Evolutionary conservation across 495 filamentous ascomycete species (phyloP), one percentile per base, ranked within the genome.

Genomic region (Neurospora discreta): DNA sequence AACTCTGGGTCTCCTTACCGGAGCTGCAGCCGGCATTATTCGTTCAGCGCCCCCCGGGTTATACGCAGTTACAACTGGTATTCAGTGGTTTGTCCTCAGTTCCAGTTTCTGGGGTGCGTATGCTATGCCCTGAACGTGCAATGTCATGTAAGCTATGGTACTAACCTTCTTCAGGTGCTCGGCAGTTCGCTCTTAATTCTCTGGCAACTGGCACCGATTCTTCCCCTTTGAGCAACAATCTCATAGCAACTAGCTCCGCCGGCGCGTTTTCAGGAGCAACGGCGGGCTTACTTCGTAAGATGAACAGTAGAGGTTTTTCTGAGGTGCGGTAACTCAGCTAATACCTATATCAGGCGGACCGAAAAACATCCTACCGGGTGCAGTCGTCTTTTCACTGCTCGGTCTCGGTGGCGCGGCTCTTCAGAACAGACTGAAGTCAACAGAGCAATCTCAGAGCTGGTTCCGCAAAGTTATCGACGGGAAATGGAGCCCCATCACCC

Each of bases 401-500:
- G 82, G 83, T 15, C 80, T 77, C 10, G 77, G 77, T 36, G 82
- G 82, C 15, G 82, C 84, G 71, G 69, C 70, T 11, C 10, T 79
- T 67, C 70, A 39, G 42, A 80, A 80, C 43, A 69, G 71, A 60
- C 60, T 58, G 33, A 58, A 11, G 23, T 71, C 60, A 5, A 71
- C n/a, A 65, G 69, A n/a, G 30, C 18, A 39, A 18, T 20, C 42
- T 23, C 30, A 68, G 33, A 67, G 26, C 15, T 33, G 20, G 26
- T 33, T 33, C n/a, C 69, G 11, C 18, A 71, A 68, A 69, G 33
- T 83, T 77, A 73, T 87, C 70, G 81, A 80, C 65, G 92, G 90
- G 13, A 92, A 89, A 83, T 97, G 90, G 90, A 93, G 91, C 76
- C 95, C 95, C 3, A 79, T 98, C 71, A 93, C 87, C 69, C 84